Percentiles rank a stretch among this genome's conserved stretches.
phyloP scores from a whole-genome alignment of 257 asterid genomes.

The Echites panduratus region DNA sequence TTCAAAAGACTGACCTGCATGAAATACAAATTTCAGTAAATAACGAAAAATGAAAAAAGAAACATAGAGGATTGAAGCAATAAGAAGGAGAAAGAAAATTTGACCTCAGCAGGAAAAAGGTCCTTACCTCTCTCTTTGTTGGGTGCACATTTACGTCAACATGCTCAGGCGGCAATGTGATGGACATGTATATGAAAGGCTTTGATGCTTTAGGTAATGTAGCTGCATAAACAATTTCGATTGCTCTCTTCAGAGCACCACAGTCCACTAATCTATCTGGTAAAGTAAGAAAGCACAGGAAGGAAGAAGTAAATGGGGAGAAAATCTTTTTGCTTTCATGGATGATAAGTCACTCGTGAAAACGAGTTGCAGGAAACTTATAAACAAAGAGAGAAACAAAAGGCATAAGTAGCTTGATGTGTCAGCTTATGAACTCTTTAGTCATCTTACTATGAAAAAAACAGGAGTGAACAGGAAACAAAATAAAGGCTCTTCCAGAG shows the following conservation, averaged over 20 bases:
- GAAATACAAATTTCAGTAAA: neutral
- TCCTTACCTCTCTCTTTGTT: constrained; percentile 88
- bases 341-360: neutral
- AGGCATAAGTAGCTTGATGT: neutral
- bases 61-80: neutral
- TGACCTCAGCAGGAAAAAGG: neutral
- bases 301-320: constrained; percentile 14
- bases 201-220: constrained; percentile 96
- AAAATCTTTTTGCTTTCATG: neutral
- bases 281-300: constrained; percentile 17
- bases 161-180: constrained; percentile 82
- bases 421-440: neutral
- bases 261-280: constrained; percentile 95
- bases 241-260: constrained; percentile 84
- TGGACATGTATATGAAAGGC: constrained; percentile 87
- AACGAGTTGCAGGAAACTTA: neutral
- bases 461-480: neutral
- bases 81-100: neutral
- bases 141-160: constrained; percentile 96
- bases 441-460: neutral
- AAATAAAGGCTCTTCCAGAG: neutral
- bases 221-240: constrained; percentile 94
- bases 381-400: neutral
- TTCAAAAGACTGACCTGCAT: constrained; percentile 87
- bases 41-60: neutral